Percentiles rank a stretch among this genome's conserved stretches.
These are phyloP conservation scores for Gossypium raimondii DNA, from an alignment of 345 rosid genomes.

Conservation along the genomic window DNA sequence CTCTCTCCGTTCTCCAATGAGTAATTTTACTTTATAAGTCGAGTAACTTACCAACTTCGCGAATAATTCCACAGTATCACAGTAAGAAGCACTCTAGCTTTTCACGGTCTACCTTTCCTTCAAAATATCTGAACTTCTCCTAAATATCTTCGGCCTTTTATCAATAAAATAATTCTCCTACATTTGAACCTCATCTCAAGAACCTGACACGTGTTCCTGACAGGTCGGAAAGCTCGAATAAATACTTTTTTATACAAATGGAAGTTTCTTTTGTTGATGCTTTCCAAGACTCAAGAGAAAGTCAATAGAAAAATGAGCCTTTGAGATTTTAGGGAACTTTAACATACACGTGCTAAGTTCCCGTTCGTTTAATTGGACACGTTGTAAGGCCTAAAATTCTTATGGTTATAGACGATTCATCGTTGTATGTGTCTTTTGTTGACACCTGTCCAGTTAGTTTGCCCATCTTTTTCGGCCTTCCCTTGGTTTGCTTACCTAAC, in stretches of 20 bases:
- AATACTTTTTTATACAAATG: neutral
- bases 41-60: neutral
- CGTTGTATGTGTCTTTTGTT: neutral
- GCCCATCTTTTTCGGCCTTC: neutral
- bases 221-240: neutral
- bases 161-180: too few species aligned
- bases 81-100: neutral
- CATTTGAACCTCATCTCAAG: neutral
- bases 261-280: conserved; percentile 5
- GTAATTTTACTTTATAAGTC: neutral
- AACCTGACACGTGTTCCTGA: neutral
- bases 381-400: neutral
- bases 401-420: neutral
- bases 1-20: too few species aligned
- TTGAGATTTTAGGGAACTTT: neutral
- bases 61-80: neutral
- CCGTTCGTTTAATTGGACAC: neutral
- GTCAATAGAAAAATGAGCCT: neutral
- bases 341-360: neutral
- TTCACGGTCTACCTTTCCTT: neutral
- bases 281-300: neutral
- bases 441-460: conserved; percentile 12
- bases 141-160: conserved; percentile 20
- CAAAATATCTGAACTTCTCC: conserved; percentile 11
- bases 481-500: conserved; percentile 12